These are phyloP conservation scores for Agaricus blazei DNA, from an alignment of 768 basidiomycete species.

Conservation along the genomic window DNA sequence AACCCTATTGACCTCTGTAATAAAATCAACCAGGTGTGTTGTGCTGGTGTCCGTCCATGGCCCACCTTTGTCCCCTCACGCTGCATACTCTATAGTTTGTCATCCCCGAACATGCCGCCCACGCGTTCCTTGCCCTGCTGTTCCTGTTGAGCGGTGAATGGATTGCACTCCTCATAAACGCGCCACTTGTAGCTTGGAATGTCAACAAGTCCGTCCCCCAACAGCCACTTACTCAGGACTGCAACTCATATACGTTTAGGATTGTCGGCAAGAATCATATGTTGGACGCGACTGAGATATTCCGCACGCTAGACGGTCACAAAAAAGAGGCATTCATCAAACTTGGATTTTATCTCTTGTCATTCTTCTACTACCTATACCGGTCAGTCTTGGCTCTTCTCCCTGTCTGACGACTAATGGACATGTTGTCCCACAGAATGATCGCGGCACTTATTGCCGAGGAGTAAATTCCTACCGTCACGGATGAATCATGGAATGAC, in stretches of 20 bases:
- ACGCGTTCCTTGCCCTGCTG: slow-evolving; percentile 79
- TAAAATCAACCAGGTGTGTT: slow-evolving; percentile 89
- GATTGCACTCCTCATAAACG: slow-evolving; percentile 84
- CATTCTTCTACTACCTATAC: slow-evolving; percentile 90
- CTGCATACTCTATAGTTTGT: slow-evolving; percentile 64
- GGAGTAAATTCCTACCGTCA: slow-evolving; percentile 14
- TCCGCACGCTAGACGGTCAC: slow-evolving; percentile 86
- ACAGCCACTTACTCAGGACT: no score
- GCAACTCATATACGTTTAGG: slow-evolving; percentile 14
- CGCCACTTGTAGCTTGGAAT: slow-evolving; percentile 84
- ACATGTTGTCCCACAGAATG: slow-evolving; percentile 45
- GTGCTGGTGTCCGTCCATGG: background rate
- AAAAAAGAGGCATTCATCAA: slow-evolving; percentile 96
- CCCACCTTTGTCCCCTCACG: background rate
- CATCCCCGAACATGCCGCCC: slow-evolving; percentile 91
- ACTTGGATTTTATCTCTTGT: slow-evolving; percentile 85
- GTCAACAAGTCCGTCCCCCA: slow-evolving; percentile 77
- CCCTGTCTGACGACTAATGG: background rate
- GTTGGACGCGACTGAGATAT: slow-evolving; percentile 99
- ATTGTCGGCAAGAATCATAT: slow-evolving; percentile 79
- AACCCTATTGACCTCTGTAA: slow-evolving; percentile 99
- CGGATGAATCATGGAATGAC: background rate
- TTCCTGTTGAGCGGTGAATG: slow-evolving; percentile 94
- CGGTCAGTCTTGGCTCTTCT: slow-evolving; percentile 44
- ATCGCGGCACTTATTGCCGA: slow-evolving; percentile 80